Evolutionary conservation across 768 basidiomycete genomes (phyloP), one percentile per base, ranked within the genome.

Genomic region (Suillus spraguei): DNA sequence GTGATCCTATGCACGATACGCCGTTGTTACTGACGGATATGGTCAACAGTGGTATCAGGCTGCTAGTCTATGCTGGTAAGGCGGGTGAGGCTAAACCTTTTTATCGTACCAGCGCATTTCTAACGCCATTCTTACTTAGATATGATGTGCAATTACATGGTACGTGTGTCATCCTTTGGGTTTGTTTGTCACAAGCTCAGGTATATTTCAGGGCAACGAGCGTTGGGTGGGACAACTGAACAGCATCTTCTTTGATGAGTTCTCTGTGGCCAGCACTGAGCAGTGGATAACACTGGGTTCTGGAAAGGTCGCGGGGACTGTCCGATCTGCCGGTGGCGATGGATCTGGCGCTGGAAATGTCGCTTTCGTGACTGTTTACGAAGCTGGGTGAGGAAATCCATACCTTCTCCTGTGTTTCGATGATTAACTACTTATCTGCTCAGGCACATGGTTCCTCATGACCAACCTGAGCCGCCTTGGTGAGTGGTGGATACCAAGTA

Each of bases 1-100:
- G 97, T 35, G 97, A 99, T 71, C 86, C 87, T 10, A 87, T 91
- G 83, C 92, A 89, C 71, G 90, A 97, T 75, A 87, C 88, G 38
- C 91, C 94, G 0, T 75, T 78, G 38, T 81, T 97, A 11, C 80
- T 99, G 11, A 90, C 92, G 2, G 87, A 91, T 47, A 81, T 99
- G 42, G 79, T 99, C 50, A 84, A 94, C 58, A 85, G 87, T 44
- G 96, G 95, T 6, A 81, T 99, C 44, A 80, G 93, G 61, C 77
- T 99, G 50, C 78, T 98, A 36, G 87, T 98, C 49, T 99, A 97
- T 71, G 94, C 95, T 63, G 95, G 92, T 22, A 89, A 91, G n/a
- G n/a, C n/a, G n/a, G n/a, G n/a, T n/a, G n/a, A n/a, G n/a, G n/a
- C n/a, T n/a, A n/a, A n/a, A n/a, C n/a, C n/a, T n/a, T n/a, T n/a